Evolutionary conservation across 495 filamentous ascomycete genomes (phyloP), one percentile per base, ranked within the genome.

Genomic region (Tuber magnatum): DNA sequence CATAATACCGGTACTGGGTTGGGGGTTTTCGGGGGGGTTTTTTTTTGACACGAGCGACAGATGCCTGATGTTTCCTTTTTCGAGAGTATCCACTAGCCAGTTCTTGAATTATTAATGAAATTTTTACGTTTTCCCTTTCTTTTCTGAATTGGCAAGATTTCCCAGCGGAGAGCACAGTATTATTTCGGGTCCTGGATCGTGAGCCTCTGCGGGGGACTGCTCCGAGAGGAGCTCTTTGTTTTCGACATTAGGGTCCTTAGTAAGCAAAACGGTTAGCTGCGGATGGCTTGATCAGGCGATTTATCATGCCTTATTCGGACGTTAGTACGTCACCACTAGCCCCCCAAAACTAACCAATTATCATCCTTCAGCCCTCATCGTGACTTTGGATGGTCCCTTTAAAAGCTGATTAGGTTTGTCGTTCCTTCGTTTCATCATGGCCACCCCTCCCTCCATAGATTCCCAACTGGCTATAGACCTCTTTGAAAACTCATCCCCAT

Each of bases 401-500:
- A 65, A 65, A 14, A 12, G 10, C 24, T 32, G n/a, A 18, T 61
- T 16, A 32, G 9, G 32, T 35, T 65, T 65, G 56, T 28, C 56
- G 14, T 18, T 35, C 28, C 28, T 35, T 65, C 56, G 7, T 35
- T 35, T 35, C 28, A 18, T 65, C 12, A 65, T 65, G 56, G 18
- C 56, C 5, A 65, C 56, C 18, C 32, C n/a, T 28, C 28, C 56
- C 28, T 35, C 56, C 56, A 65, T 65, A 35, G 32, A 65, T 65
- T 28, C 56, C 28, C 56, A 65, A 65, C 14, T 20, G 14, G 56
- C 56, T 10, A 65, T 75, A 10, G 24, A 18, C n/a, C 69, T 75
- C 38, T 79, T 79, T 48, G 46, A 68, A 8, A 68, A 48, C 22
- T 73, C 46, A 48, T 43, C 73, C 41, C 74, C 56, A 20, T 44